phyloP scores from a whole-genome alignment of 495 filamentous ascomycete genomes.

The Aspergillus nidulans region DNA sequence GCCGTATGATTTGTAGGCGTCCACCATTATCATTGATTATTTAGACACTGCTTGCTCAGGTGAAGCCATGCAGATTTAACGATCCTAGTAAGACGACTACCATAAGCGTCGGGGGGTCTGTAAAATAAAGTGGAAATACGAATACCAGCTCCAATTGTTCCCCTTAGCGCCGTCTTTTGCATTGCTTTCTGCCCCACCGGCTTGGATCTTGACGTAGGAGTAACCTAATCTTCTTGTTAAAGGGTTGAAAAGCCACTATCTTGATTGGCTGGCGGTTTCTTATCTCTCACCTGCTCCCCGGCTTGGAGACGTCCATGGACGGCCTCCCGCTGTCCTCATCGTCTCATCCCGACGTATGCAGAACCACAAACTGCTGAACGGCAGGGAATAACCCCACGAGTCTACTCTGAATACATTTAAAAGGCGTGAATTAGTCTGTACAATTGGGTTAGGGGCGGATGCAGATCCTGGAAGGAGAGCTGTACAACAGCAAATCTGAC shows the following conservation, averaged over 20 bases:
- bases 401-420: too few species aligned
- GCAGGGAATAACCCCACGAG: too few species aligned
- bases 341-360: neutral
- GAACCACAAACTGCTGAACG: neutral
- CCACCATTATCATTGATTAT: neutral
- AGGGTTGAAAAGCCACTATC: slow-evolving; percentile 27
- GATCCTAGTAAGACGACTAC: neutral
- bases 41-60: neutral
- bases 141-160: slow-evolving; percentile 3
- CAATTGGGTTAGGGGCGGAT: neutral
- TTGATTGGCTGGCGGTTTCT: slow-evolving; percentile 34
- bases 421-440: too few species aligned
- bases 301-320: neutral
- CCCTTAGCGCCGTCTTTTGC: slow-evolving; percentile 16
- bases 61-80: too few species aligned
- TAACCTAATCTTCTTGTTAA: slow-evolving; percentile 37
- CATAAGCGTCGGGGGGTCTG: neutral
- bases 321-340: neutral
- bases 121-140: slow-evolving; percentile 3
- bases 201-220: slow-evolving; percentile 40
- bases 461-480: neutral
- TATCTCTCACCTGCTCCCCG: slow-evolving; percentile 29
- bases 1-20: neutral
- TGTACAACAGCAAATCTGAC: neutral
- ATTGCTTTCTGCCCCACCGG: slow-evolving; percentile 17